Conservation (phyloP, 306 rosid species). For the Phaseolus lunatus region DNA sequence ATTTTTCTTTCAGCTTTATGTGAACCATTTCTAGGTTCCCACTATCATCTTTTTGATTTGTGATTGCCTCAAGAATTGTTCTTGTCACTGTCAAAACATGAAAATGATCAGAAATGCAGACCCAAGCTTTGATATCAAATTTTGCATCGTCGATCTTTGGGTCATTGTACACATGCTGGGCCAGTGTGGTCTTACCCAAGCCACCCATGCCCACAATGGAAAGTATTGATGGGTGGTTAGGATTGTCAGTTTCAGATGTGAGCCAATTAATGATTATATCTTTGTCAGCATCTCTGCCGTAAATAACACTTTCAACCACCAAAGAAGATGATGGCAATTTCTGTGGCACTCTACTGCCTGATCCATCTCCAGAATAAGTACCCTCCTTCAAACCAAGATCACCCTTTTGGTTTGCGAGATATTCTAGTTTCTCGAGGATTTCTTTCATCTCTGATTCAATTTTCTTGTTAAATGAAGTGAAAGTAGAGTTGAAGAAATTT, state of each 20-base stretch:
- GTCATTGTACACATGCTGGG: neutral
- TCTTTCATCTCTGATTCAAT: neutral
- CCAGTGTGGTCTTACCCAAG: neutral
- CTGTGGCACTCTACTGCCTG: neutral
- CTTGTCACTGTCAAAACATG: neutral
- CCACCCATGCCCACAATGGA: conserved; percentile 1
- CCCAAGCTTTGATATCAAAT: neutral
- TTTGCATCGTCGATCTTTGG: neutral
- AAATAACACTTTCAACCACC: neutral
- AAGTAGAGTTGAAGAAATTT: too few species aligned
- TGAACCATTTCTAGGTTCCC: neutral
- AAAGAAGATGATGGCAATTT: neutral
- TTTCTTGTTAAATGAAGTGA: too few species aligned
- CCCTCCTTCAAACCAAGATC: too few species aligned
- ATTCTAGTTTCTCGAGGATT: neutral
- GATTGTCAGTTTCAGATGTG: neutral
- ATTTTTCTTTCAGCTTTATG: neutral
- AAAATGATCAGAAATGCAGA: neutral
- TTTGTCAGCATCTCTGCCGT: neutral
- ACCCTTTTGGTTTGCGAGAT: too few species aligned
- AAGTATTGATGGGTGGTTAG: neutral
- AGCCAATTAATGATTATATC: neutral
- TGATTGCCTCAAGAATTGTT: neutral
- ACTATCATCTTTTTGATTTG: neutral
- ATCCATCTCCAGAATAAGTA: neutral